A percentile compares a stretch with the other conserved stretches of the same genome.
These are phyloP conservation scores for Cercospora sp. DNA, from an alignment of 2,329 filamentous ascomycete species.

Conservation along the genomic window DNA sequence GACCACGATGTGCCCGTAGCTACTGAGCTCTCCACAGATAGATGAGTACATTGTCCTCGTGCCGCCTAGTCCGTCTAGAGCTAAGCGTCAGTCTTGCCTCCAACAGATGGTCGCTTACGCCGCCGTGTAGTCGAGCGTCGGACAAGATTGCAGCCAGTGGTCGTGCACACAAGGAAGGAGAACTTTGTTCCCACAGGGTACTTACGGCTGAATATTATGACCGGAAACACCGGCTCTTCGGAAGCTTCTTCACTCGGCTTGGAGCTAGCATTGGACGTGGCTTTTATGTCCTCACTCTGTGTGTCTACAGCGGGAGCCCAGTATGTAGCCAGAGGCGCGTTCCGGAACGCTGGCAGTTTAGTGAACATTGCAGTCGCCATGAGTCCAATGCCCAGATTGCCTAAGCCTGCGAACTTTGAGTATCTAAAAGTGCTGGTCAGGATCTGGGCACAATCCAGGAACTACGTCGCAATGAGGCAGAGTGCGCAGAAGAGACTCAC, in stretches of 20 bases:
- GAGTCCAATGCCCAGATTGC: conserved; percentile 52
- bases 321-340: conserved; percentile 28
- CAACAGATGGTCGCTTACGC: background rate
- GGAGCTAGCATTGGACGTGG: conserved; percentile 45
- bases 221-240: conserved; percentile 55
- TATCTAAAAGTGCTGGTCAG: conserved; percentile 42
- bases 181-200: background rate
- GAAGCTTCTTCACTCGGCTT: conserved; percentile 39
- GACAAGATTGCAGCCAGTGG: background rate
- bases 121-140: background rate
- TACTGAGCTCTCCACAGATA: conserved; percentile 66
- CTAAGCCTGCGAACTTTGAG: conserved; percentile 59
- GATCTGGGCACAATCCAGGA: background rate
- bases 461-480: background rate
- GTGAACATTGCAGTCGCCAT: conserved; percentile 63
- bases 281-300: conserved; percentile 42
- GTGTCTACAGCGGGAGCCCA: conserved; percentile 48
- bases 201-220: conserved; percentile 60
- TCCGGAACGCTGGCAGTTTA: conserved; percentile 53
- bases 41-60: conserved; percentile 63
- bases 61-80: conserved; percentile 58
- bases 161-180: background rate
- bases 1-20: conserved; percentile 65
- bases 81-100: background rate
- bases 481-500: background rate